Conservation (phyloP, 257 asterid genomes). For the Cinchona pubescens region DNA sequence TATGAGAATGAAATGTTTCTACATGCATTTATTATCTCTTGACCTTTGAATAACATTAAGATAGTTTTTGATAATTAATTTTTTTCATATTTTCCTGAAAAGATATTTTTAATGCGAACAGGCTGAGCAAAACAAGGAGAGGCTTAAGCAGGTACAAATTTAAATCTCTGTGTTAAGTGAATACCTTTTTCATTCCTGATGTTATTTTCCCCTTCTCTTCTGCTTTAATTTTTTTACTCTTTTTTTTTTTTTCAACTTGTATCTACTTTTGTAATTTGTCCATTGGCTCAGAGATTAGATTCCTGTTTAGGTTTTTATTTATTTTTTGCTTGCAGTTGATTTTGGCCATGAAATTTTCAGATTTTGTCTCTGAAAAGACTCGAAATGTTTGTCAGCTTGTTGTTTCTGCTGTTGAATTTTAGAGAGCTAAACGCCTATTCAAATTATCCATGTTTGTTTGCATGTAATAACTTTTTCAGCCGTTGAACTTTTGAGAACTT, state of each 20-base stretch:
- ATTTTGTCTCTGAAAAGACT: background rate
- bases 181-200: background rate
- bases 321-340: background rate
- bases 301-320: background rate
- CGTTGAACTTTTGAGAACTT: background rate
- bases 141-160: slow-evolving; percentile 65
- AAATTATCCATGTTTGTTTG: background rate
- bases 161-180: background rate
- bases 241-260: background rate
- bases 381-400: background rate
- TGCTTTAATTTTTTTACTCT: background rate
- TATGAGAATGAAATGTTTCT: background rate
- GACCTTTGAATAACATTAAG: background rate
- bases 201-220: background rate
- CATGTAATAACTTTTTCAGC: background rate
- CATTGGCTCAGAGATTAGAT: background rate
- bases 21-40: slow-evolving; percentile 1
- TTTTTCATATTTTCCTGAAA: slow-evolving; percentile 16
- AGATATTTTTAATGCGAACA: slow-evolving; percentile 39
- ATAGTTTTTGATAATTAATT: background rate
- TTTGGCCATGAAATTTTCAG: slow-evolving; percentile 1
- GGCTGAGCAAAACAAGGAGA: slow-evolving; percentile 63
- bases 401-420: background rate
- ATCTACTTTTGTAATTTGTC: background rate
- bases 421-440: background rate